Evolutionary conservation across 2,329 filamentous ascomycete species (phyloP).

Genomic region (Orbilia javanica): DNA sequence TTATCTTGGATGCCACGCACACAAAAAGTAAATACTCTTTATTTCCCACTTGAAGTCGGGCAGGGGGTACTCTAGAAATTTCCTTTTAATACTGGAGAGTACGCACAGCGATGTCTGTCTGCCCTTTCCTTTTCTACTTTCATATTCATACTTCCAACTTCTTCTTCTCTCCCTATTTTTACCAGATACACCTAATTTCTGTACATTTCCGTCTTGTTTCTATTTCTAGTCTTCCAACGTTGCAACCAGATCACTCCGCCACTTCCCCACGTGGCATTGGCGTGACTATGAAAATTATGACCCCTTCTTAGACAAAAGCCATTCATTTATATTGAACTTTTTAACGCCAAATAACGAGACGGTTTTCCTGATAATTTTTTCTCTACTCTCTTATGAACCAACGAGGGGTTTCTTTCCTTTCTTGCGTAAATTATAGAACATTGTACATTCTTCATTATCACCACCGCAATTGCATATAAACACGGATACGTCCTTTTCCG

Average conservation of each 20-base stretch:
- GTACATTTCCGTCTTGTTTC: slow-evolving; percentile 18
- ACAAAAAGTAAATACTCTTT: slow-evolving; percentile 25
- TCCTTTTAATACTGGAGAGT: slow-evolving; percentile 18
- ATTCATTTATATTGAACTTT: slow-evolving; percentile 19
- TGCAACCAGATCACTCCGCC: slow-evolving; percentile 17
- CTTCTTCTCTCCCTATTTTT: slow-evolving; percentile 9
- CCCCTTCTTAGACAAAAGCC: slow-evolving; percentile 12
- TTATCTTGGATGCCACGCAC: slow-evolving; percentile 22
- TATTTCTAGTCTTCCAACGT: slow-evolving; percentile 27
- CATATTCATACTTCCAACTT: slow-evolving; percentile 7
- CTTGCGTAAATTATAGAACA: slow-evolving; percentile 47
- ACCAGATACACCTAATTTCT: slow-evolving; percentile 10
- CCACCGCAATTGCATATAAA: slow-evolving; percentile 23
- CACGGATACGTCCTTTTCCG: slow-evolving; percentile 17
- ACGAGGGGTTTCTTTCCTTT: slow-evolving; percentile 12
- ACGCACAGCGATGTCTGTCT: slow-evolving; percentile 14
- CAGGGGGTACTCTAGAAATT: not conserved
- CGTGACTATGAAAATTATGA: slow-evolving; percentile 45
- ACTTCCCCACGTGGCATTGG: slow-evolving; percentile 8
- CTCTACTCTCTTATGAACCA: not conserved
- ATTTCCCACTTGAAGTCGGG: slow-evolving; percentile 4
- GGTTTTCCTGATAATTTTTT: slow-evolving; percentile 17
- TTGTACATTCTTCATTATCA: slow-evolving; percentile 7
- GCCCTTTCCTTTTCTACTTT: slow-evolving; percentile 8
- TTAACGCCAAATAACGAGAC: slow-evolving; percentile 2